These are phyloP conservation scores for Gracilariopsis chorda DNA, from an alignment of 23 red algal species.

Conservation along the genomic window DNA sequence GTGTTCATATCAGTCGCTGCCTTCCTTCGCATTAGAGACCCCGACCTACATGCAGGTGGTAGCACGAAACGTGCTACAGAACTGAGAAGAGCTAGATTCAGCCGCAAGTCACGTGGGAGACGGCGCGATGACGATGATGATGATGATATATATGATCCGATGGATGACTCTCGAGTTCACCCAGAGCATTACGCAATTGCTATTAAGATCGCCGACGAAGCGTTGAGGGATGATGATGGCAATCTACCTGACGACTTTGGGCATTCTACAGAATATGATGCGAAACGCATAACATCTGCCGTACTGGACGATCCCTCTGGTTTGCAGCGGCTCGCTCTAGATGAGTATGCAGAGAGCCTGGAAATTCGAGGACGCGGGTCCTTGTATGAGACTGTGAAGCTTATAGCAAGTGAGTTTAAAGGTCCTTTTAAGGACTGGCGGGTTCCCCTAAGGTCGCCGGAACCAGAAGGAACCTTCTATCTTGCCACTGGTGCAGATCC, in stretches of 20 bases:
- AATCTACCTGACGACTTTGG: constrained; percentile 26
- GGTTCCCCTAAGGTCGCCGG: constrained; percentile 17
- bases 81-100: constrained; percentile 8
- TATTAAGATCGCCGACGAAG: constrained; percentile 87
- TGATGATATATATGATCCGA: constrained; percentile 61
- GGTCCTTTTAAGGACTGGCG: constrained; percentile 70
- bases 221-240: constrained; percentile 68
- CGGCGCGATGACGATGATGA: constrained; percentile 47
- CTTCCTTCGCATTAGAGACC: constrained; percentile 80
- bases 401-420: constrained; percentile 71
- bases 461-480: constrained; percentile 50
- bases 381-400: constrained; percentile 53
- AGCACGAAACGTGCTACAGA: constrained; percentile 47
- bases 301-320: constrained; percentile 72
- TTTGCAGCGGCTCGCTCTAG: constrained; percentile 65
- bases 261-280: constrained; percentile 32
- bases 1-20: constrained; percentile 80
- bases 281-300: constrained; percentile 45
- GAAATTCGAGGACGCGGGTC: constrained; percentile 45
- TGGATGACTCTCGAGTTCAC: constrained; percentile 94
- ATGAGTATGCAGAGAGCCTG: constrained; percentile 70
- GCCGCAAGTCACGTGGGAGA: constrained; percentile 27
- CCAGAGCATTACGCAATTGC: constrained; percentile 87
- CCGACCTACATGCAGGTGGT: constrained; percentile 61
- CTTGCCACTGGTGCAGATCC: constrained; percentile 53